These are phyloP conservation scores for Kodamaea fungicola DNA, from an alignment of 1,139 yeast genomes.

Conservation along the genomic window DNA sequence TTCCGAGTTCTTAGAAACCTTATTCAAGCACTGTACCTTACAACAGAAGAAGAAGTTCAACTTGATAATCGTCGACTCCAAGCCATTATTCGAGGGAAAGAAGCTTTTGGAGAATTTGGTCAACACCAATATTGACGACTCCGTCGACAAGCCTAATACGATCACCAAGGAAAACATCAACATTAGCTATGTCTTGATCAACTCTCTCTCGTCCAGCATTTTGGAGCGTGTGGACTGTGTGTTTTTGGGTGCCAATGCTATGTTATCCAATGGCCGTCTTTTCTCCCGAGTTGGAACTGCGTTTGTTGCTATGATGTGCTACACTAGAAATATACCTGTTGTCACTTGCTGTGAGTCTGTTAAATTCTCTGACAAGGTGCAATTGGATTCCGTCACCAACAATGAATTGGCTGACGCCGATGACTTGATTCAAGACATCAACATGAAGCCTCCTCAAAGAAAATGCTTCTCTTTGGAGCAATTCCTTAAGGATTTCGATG, in stretches of 20 bases:
- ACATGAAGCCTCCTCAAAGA: slow-evolving; percentile 53
- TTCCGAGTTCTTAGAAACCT: slow-evolving; percentile 75
- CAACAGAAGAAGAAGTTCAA: slow-evolving; percentile 66
- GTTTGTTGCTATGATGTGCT: slow-evolving; percentile 86
- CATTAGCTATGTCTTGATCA: slow-evolving; percentile 65
- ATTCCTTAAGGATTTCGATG: slow-evolving; percentile 47
- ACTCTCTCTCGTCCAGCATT: slow-evolving; percentile 75
- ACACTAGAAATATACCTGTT: slow-evolving; percentile 86
- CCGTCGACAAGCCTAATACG: slow-evolving; percentile 35
- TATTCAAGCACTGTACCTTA: slow-evolving; percentile 65
- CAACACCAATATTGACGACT: slow-evolving; percentile 26
- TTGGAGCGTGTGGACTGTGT: slow-evolving; percentile 82
- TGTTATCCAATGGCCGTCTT: slow-evolving; percentile 90
- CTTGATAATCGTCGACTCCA: slow-evolving; percentile 88
- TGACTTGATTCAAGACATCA: slow-evolving; percentile 53
- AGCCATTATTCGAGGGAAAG: slow-evolving; percentile 94
- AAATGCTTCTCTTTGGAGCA: slow-evolving; percentile 65
- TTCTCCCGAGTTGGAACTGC: slow-evolving; percentile 96
- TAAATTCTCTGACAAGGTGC: slow-evolving; percentile 93
- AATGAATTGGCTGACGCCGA: slow-evolving; percentile 90
- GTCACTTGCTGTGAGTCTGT: slow-evolving; percentile 93
- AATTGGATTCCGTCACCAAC: slow-evolving; percentile 88
- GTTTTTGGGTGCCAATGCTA: slow-evolving; percentile 94
- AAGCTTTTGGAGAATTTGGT: slow-evolving; percentile 59
- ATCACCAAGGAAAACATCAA: slow-evolving; percentile 37